Conservation (phyloP, 306 rosid species). For the Fagus crenata region DNA sequence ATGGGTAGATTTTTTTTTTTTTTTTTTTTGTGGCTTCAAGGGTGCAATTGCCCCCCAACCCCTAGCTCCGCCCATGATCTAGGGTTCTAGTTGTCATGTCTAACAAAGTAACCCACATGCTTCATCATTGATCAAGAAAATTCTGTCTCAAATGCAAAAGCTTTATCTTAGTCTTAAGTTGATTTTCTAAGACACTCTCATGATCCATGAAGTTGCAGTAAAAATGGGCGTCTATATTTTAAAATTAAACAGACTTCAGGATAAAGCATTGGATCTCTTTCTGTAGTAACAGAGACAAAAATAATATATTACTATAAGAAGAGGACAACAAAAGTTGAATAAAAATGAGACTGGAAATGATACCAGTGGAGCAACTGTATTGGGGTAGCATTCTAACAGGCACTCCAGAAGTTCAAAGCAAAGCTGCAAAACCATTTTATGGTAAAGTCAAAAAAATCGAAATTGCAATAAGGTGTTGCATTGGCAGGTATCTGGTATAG, state of each 20-base stretch:
- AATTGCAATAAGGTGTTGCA: not conserved
- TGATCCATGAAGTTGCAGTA: not conserved
- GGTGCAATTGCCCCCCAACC: too few species aligned
- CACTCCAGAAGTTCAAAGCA: slow-evolving; percentile 81
- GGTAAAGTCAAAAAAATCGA: slow-evolving; percentile 13
- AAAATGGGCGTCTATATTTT: not conserved
- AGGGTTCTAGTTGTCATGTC: not conserved
- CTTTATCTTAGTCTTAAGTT: not conserved
- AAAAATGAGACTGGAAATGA: slow-evolving; percentile 25
- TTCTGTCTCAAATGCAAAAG: not conserved
- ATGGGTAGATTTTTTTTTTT: too few species aligned
- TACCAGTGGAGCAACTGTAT: slow-evolving; percentile 75
- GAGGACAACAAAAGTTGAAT: slow-evolving; percentile 26
- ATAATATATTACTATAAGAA: not conserved
- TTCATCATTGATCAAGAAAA: not conserved
- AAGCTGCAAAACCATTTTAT: slow-evolving; percentile 61
- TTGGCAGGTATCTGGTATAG: slow-evolving; percentile 15
- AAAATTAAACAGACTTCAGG: not conserved
- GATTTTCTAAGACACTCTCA: not conserved
- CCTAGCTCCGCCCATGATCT: too few species aligned
- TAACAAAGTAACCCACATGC: not conserved
- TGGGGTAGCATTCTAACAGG: slow-evolving; percentile 57
- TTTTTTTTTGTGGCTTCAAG: too few species aligned
- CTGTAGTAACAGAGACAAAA: not conserved
- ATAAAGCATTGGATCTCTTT: slow-evolving; percentile 1